Conservation (phyloP, 169 alveolate genomes). For the Fabrea salina region DNA sequence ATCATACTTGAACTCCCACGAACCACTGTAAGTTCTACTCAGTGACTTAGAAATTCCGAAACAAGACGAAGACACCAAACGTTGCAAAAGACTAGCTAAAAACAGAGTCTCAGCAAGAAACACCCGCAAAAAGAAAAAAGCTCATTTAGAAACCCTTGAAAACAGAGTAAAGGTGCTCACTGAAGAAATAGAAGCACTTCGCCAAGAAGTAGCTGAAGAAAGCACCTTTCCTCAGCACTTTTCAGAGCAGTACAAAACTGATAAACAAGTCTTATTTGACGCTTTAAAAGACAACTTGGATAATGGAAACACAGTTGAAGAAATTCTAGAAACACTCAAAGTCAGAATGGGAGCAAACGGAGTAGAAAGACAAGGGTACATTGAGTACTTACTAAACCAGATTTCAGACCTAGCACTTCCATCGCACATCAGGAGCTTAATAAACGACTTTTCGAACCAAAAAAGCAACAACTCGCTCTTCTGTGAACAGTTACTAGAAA, state of each 20-base stretch:
- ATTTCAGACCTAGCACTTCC: neutral
- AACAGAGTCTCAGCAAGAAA: conserved; percentile 31
- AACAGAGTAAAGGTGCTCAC: neutral
- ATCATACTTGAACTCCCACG: conserved; percentile 5
- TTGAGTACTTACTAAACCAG: conserved; percentile 13
- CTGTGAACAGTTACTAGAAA: neutral
- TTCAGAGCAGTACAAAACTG: conserved; percentile 3
- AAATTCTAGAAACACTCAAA: neutral
- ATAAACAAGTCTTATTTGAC: neutral
- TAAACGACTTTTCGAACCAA: neutral
- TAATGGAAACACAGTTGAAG: neutral
- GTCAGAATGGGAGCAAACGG: conserved; percentile 18
- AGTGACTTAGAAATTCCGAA: neutral
- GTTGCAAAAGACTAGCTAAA: neutral
- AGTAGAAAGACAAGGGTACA: conserved; percentile 24
- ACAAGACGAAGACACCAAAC: neutral
- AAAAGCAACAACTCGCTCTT: neutral
- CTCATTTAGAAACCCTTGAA: neutral
- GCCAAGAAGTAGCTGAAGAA: neutral
- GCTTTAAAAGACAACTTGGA: neutral
- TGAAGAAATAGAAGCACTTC: conserved; percentile 8
- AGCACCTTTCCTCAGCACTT: neutral
- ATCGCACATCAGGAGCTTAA: neutral
- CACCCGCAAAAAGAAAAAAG: conserved; percentile 24
- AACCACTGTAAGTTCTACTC: neutral